A percentile compares a stretch with the other conserved stretches of the same genome.
Evolutionary conservation across 1,284 basidiomycete genomes (phyloP).

Genomic region (Pseudozyma hubeiensis): DNA sequence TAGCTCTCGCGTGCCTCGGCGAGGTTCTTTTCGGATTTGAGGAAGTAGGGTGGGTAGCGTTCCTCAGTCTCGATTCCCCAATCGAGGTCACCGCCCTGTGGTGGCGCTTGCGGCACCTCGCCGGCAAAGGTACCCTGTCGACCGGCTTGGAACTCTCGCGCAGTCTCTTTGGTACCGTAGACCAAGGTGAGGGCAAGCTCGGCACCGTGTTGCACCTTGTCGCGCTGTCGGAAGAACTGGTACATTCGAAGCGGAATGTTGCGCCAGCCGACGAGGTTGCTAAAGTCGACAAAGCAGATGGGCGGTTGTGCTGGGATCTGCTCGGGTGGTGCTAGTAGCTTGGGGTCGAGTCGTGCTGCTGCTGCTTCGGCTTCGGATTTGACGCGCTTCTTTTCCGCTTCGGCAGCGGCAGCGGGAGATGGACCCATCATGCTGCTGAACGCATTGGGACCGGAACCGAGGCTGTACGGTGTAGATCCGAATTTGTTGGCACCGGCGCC

Average conservation of each 20-base stretch:
- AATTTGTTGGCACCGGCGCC: conserved; percentile 18
- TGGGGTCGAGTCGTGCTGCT: conserved; percentile 57
- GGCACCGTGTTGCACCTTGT: conserved; percentile 80
- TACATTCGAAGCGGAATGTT: conserved; percentile 90
- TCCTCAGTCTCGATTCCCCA: conserved; percentile 79
- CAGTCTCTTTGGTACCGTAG: conserved; percentile 70
- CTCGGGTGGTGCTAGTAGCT: conserved; percentile 72
- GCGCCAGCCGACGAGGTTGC: conserved; percentile 84
- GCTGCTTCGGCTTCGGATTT: conserved; percentile 41
- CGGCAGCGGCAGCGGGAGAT: conserved; percentile 36
- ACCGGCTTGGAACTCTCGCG: conserved; percentile 75
- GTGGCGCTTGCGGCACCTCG: conserved; percentile 40
- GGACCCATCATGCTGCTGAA: conserved; percentile 40
- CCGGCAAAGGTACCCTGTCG: conserved; percentile 22
- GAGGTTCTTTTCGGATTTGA: conserved; percentile 76
- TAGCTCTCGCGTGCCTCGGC: conserved; percentile 79
- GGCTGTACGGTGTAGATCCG: conserved; percentile 29
- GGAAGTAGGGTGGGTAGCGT: conserved; percentile 77
- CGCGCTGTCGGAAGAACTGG: conserved; percentile 91
- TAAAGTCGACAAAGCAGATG: conserved; percentile 86
- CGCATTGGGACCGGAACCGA: conserved; percentile 34
- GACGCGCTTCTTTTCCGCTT: conserved; percentile 41
- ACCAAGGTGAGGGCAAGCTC: conserved; percentile 84
- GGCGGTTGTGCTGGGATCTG: conserved; percentile 82
- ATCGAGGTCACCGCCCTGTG: conserved; percentile 75